These are phyloP conservation scores for Coemansia aciculifera DNA, from an alignment of 192 early-diverging fungal genomes.

Conservation along the genomic window DNA sequence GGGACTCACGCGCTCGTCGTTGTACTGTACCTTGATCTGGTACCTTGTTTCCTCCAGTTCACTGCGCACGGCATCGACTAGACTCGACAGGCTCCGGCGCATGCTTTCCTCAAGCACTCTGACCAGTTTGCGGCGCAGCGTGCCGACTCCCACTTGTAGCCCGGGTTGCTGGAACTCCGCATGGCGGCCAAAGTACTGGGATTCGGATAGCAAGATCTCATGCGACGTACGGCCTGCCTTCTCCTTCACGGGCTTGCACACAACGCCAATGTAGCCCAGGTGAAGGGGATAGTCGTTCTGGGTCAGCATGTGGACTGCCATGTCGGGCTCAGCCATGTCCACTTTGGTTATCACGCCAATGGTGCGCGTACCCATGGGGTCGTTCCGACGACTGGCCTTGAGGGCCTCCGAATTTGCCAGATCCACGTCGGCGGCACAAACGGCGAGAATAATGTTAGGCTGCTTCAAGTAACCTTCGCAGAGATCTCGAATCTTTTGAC, in stretches of 20 bases:
- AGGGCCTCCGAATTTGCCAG: constrained; percentile 85
- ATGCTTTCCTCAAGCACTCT: constrained; percentile 90
- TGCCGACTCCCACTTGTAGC: constrained; percentile 80
- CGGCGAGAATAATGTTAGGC: constrained; percentile 83
- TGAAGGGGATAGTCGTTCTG: constrained; percentile 93
- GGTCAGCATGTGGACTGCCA: constrained; percentile 75
- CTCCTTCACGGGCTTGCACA: constrained; percentile 69
- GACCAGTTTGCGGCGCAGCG: constrained; percentile 86
- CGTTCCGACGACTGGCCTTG: constrained; percentile 72
- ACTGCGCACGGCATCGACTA: constrained; percentile 90
- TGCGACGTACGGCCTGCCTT: constrained; percentile 27
- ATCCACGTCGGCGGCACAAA: constrained; percentile 83
- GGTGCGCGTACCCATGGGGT: constrained; percentile 76
- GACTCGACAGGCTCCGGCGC: constrained; percentile 75
- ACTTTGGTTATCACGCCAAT: constrained; percentile 88
- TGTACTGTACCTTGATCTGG: constrained; percentile 99
- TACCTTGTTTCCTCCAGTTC: constrained; percentile 95
- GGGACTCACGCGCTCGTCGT: constrained; percentile 90
- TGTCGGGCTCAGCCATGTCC: constrained; percentile 80
- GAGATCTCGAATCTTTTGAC: constrained; percentile 76
- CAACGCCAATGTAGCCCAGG: constrained; percentile 95
- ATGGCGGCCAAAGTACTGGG: constrained; percentile 61
- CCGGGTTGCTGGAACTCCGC: constrained; percentile 55
- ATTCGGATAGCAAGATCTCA: constrained; percentile 53
- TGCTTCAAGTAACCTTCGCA: constrained; percentile 80